Conservation (phyloP, 2,329 filamentous ascomycete species). For the Diaporthe velutina region DNA sequence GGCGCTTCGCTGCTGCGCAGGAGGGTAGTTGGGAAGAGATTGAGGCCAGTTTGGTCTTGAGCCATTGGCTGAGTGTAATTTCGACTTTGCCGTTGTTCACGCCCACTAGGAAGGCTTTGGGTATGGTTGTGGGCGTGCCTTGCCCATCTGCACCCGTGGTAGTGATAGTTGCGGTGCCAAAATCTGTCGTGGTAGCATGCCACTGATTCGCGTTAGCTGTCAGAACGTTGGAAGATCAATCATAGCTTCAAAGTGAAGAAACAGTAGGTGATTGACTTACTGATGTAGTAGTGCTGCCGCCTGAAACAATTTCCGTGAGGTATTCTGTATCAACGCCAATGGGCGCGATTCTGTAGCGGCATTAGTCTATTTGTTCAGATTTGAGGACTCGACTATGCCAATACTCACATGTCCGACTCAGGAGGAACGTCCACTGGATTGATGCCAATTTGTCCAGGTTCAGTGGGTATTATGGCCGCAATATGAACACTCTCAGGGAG, state of each 20-base stretch:
- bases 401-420: slow-evolving; percentile 16
- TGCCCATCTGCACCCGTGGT: slow-evolving; percentile 5
- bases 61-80: slow-evolving; percentile 16
- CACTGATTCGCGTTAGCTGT: slow-evolving; percentile 18
- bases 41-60: slow-evolving; percentile 14
- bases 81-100: neutral
- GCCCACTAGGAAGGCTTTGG: slow-evolving; percentile 14
- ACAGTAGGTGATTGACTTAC: slow-evolving; percentile 7
- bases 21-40: slow-evolving; percentile 11
- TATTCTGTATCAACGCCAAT: slow-evolving; percentile 13
- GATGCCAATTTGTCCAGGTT: slow-evolving; percentile 17
- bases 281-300: slow-evolving; percentile 10
- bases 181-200: slow-evolving; percentile 19
- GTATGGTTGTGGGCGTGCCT: slow-evolving; percentile 5
- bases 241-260: slow-evolving; percentile 3
- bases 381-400: neutral
- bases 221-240: slow-evolving; percentile 1
- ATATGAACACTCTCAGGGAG: neutral
- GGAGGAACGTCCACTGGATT: slow-evolving; percentile 17
- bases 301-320: slow-evolving; percentile 6
- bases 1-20: neutral
- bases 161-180: slow-evolving; percentile 14
- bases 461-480: slow-evolving; percentile 11
- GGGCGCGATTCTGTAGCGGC: slow-evolving; percentile 9
- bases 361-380: slow-evolving; percentile 9